Evolutionary conservation across 768 basidiomycete genomes (phyloP).

Genomic region (Rhodosporidiobolus odoratus): DNA sequence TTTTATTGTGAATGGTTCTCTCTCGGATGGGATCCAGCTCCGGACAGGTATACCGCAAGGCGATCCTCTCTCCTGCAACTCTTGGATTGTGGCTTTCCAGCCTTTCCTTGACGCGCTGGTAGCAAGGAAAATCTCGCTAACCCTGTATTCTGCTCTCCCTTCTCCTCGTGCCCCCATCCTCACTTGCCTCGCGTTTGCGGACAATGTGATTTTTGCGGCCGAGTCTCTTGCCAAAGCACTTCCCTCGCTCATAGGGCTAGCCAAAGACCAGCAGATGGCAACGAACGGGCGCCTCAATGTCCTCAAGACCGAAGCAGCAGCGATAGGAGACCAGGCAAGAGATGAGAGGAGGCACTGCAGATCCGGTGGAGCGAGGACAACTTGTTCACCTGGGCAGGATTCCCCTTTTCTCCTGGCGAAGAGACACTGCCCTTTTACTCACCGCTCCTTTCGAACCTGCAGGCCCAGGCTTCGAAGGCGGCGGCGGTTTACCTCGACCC

Average conservation of each 20-base stretch:
- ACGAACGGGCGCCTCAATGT: conserved; percentile 10
- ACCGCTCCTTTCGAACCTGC: neutral
- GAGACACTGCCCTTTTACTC: neutral
- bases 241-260: neutral
- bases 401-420: neutral
- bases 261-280: neutral
- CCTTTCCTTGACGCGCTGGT: conserved; percentile 14
- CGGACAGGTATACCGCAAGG: conserved; percentile 4
- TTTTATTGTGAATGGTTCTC: conserved; percentile 13
- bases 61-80: conserved; percentile 4
- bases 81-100: conserved; percentile 9
- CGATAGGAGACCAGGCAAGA: neutral
- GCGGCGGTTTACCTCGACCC: neutral
- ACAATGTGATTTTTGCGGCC: neutral
- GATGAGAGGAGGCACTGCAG: neutral
- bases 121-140: neutral
- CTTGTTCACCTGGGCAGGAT: conserved; percentile 1
- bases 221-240: neutral
- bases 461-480: too few species aligned
- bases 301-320: neutral
- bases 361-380: neutral
- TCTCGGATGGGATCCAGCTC: neutral
- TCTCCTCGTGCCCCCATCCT: neutral
- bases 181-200: conserved; percentile 9
- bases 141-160: neutral